Evolutionary conservation across 441 rosid species (phyloP), one percentile per base, ranked within the genome.

Genomic region (Mallotus japonicus): DNA sequence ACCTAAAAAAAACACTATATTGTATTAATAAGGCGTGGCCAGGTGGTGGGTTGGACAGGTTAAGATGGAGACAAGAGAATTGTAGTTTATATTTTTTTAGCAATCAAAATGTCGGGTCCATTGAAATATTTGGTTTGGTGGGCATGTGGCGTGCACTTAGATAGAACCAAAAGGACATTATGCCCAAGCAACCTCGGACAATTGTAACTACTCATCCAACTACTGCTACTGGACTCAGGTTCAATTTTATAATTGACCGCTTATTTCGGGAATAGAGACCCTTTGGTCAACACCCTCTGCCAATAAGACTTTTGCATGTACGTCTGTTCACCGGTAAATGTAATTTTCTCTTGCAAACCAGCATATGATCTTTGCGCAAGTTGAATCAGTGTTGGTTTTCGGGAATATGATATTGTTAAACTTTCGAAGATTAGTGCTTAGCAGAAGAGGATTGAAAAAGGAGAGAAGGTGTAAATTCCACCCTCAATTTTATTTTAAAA

Each of bases 101-200:
- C 62, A 16, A 44, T 40, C 55, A 60, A 42, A 17, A 10, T 47
- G 73, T 34, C 50, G 75, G 75, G 71, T 47, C 76, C 14, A 32
- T 34, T 20, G 6, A 22, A 68, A 63, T 46, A 22, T 67, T 66
- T 28, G 37, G 55, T 42, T 53, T 42, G 61, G 72, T 58, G 64
- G 50, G 32, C 72, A 68, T 47, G 67, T 73, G 34, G 68, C 4
- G 2, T 0, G 7, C 16, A 50, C 54, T 50, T 12, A n/a, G 20
- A 19, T 10, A 4, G n/a, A 24, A 17, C 5, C 14, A 34, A 37
- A 54, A 13, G 14, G 6, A n/a, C 34, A 64, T 62, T 28, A 59
- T 16, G 58, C 15, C 54, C 54, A 42, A 9, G 37, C 71, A 47
- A 57, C 77, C 71, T 74, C 77, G 77, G 70, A 76, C 75, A 74